These are phyloP conservation scores for Eutrema salsugineum DNA, from an alignment of 441 rosid genomes.

Conservation along the genomic window DNA sequence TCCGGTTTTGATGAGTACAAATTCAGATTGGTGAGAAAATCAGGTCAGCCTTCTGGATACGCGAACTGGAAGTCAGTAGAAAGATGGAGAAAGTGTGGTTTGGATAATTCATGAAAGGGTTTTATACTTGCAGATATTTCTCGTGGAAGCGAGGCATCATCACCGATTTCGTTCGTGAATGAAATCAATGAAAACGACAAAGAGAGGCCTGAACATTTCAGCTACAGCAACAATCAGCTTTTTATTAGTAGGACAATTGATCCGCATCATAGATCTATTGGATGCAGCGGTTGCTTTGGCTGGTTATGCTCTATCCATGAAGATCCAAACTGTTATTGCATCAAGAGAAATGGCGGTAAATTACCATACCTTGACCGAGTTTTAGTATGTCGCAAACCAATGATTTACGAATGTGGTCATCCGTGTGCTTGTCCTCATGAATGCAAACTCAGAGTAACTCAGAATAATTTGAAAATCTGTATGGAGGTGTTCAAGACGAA, in stretches of 20 bases:
- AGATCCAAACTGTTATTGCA: slow-evolving; percentile 30
- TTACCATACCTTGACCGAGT: slow-evolving; percentile 30
- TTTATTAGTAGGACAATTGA: background rate
- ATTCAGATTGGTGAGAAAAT: slow-evolving; percentile 48
- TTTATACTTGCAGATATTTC: slow-evolving; percentile 32
- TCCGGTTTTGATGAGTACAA: slow-evolving; percentile 44
- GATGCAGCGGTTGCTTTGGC: background rate
- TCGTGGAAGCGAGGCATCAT: slow-evolving; percentile 25
- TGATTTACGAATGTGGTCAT: slow-evolving; percentile 40
- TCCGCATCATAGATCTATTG: background rate
- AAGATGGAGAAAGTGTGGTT: slow-evolving; percentile 37
- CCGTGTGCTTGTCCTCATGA: slow-evolving; percentile 31
- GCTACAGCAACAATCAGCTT: background rate
- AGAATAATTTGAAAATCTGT: slow-evolving; percentile 33
- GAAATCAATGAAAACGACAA: slow-evolving; percentile 20
- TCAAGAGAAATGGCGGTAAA: slow-evolving; percentile 30
- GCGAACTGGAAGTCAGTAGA: slow-evolving; percentile 52
- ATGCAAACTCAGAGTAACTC: slow-evolving; percentile 39
- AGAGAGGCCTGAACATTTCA: background rate
- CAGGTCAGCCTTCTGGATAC: slow-evolving; percentile 58
- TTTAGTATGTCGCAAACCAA: slow-evolving; percentile 27
- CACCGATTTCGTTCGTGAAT: slow-evolving; percentile 36
- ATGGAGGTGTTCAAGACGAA: slow-evolving; percentile 46
- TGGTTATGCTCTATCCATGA: background rate
- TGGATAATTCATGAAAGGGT: background rate